phyloP scores from a whole-genome alignment of 345 rosid genomes.

The Salix purpurea region DNA sequence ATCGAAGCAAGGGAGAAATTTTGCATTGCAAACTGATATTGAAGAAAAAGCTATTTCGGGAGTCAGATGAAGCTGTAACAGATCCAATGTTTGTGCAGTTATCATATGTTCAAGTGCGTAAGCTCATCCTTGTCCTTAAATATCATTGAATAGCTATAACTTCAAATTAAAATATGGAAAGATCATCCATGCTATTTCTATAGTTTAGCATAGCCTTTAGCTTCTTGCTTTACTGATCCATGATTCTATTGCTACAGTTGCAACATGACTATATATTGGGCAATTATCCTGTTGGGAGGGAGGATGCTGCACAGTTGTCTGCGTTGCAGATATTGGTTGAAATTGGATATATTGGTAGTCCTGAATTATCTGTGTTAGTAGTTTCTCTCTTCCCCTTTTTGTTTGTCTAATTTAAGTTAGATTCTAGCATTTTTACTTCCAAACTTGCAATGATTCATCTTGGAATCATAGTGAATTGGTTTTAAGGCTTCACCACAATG shows the following conservation, averaged over 20 bases:
- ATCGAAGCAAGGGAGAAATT: conserved; percentile 93
- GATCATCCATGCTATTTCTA: conserved; percentile 1
- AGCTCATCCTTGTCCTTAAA: not conserved
- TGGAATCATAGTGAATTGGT: not conserved
- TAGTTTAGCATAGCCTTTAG: not conserved
- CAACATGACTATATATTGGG: conserved; percentile 97
- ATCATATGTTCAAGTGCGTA: conserved; percentile 88
- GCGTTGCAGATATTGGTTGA: conserved; percentile 94
- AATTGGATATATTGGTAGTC: conserved; percentile 76
- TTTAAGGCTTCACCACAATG: not conserved
- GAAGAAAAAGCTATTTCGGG: conserved; percentile 89
- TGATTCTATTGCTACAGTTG: conserved; percentile 48
- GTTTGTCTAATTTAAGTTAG: not conserved
- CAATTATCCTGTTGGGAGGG: conserved; percentile 98
- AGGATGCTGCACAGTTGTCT: conserved; percentile 94
- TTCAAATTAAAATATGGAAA: not conserved
- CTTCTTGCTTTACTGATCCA: conserved; percentile 16
- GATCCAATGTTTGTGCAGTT: conserved; percentile 95
- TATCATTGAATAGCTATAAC: conserved; percentile 4
- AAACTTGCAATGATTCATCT: not conserved
- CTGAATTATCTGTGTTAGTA: conserved; percentile 88
- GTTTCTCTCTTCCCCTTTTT: not conserved
- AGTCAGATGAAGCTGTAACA: conserved; percentile 91
- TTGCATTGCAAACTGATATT: conserved; percentile 86
- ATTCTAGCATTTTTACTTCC: not conserved